These are phyloP conservation scores for Phellopilus nigrolimitatus DNA, from an alignment of 1,284 basidiomycete species.

Conservation along the genomic window DNA sequence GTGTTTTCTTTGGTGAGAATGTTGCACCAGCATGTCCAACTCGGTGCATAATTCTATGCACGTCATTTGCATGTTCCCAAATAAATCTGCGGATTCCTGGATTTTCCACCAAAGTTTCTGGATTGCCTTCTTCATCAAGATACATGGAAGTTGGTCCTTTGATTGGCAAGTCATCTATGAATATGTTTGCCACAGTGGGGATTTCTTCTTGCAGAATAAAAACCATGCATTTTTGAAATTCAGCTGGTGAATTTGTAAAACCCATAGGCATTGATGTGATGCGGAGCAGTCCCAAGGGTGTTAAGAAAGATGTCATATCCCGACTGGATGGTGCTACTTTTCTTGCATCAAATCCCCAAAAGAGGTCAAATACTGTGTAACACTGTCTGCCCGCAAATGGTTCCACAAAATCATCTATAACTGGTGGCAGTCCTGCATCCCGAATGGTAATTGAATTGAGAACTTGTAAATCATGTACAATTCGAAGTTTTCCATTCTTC, in stretches of 20 bases:
- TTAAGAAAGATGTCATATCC: slow-evolving; percentile 24
- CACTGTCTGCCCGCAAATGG: slow-evolving; percentile 27
- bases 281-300: slow-evolving; percentile 28
- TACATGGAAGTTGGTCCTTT: slow-evolving; percentile 19
- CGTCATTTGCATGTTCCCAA: slow-evolving; percentile 29
- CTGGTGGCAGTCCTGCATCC: slow-evolving; percentile 31
- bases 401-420: slow-evolving; percentile 33
- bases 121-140: slow-evolving; percentile 24
- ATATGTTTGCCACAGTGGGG: slow-evolving; percentile 26
- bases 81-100: slow-evolving; percentile 32
- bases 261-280: slow-evolving; percentile 33
- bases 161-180: slow-evolving; percentile 23
- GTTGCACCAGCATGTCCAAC: slow-evolving; percentile 24
- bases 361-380: slow-evolving; percentile 31
- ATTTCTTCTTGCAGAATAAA: slow-evolving; percentile 30
- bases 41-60: slow-evolving; percentile 23
- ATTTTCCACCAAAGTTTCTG: slow-evolving; percentile 30
- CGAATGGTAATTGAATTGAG: slow-evolving; percentile 25
- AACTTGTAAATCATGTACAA: slow-evolving; percentile 29
- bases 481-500: slow-evolving; percentile 27
- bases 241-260: slow-evolving; percentile 33
- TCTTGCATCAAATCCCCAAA: slow-evolving; percentile 25
- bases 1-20: slow-evolving; percentile 21
- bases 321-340: slow-evolving; percentile 19
- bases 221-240: slow-evolving; percentile 34